Evolutionary conservation across 257 asterid species (phyloP).

Genomic region (Primulina tabacum): DNA sequence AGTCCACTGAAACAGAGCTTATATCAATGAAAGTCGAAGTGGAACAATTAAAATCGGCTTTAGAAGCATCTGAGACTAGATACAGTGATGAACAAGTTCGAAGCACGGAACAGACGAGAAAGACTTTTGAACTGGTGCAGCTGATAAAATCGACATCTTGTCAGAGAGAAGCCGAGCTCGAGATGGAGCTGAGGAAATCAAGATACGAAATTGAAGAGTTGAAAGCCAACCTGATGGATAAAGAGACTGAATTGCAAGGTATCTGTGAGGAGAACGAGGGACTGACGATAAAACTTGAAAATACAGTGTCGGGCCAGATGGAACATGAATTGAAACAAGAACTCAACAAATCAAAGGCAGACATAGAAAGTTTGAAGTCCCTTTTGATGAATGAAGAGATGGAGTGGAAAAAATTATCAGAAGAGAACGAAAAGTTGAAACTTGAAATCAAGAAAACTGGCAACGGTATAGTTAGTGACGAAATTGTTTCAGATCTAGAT

Average conservation of each 20-base stretch:
- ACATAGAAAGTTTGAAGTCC: conserved; percentile 43
- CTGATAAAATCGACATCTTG: conserved; percentile 43
- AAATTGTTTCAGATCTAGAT: conserved; percentile 37
- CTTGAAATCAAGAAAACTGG: conserved; percentile 30
- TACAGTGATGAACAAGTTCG: conserved; percentile 54
- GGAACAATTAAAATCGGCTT: conserved; percentile 46
- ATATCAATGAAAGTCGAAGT: conserved; percentile 51
- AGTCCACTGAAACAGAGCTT: conserved; percentile 37
- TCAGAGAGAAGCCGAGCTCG: conserved; percentile 54
- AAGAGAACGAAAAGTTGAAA: conserved; percentile 60
- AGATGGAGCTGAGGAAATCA: conserved; percentile 38
- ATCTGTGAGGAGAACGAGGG: conserved; percentile 79
- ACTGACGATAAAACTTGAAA: conserved; percentile 43
- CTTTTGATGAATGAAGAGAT: conserved; percentile 48
- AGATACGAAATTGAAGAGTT: conserved; percentile 64
- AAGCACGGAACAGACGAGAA: conserved; percentile 35
- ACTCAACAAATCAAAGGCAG: conserved; percentile 40
- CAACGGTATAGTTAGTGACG: conserved; percentile 26
- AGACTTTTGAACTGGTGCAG: conserved; percentile 55
- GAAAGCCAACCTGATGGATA: conserved; percentile 82
- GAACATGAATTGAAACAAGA: conserved; percentile 47
- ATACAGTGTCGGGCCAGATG: conserved; percentile 29
- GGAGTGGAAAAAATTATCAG: conserved; percentile 36
- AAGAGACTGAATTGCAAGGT: conserved; percentile 83
- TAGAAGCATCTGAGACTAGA: conserved; percentile 64